A percentile compares a stretch with the other conserved stretches of the same genome.
These are phyloP conservation scores for Jamesozyma spencerorum DNA, from an alignment of 805 yeast species.

Conservation along the genomic window DNA sequence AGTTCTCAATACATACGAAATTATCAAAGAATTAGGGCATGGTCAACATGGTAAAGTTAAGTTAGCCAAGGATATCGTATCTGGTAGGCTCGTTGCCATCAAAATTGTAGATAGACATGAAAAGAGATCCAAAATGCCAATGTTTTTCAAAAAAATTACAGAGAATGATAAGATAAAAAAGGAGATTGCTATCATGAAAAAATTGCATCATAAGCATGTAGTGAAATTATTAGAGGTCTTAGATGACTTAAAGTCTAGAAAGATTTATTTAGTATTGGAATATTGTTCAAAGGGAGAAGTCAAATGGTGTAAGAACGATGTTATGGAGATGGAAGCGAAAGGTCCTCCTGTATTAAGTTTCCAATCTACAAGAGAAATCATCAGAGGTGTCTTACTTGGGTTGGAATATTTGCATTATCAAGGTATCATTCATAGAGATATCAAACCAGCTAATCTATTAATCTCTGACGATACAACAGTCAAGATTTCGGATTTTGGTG, in stretches of 20 bases:
- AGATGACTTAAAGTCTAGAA: slow-evolving; percentile 75
- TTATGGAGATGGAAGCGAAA: slow-evolving; percentile 32
- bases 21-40: slow-evolving; percentile 75
- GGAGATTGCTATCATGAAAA: slow-evolving; percentile 91
- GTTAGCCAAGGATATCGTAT: slow-evolving; percentile 64
- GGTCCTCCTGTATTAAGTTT: slow-evolving; percentile 64
- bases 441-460: slow-evolving; percentile 86
- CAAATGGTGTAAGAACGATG: slow-evolving; percentile 51
- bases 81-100: slow-evolving; percentile 70
- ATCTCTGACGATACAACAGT: slow-evolving; percentile 64
- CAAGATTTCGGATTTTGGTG: slow-evolving; percentile 93
- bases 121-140: slow-evolving; percentile 14
- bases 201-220: slow-evolving; percentile 85
- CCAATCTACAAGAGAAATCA: slow-evolving; percentile 56
- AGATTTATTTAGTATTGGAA: slow-evolving; percentile 84
- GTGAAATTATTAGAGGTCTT: slow-evolving; percentile 79
- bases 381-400: slow-evolving; percentile 80
- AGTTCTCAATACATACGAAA: slow-evolving; percentile 82
- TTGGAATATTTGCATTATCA: slow-evolving; percentile 85
- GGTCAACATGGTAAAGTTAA: slow-evolving; percentile 99
- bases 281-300: slow-evolving; percentile 89
- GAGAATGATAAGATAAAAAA: slow-evolving; percentile 74
- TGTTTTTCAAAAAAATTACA: slow-evolving; percentile 23
- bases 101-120: slow-evolving; percentile 78
- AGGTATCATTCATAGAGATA: slow-evolving; percentile 90